These are phyloP conservation scores for Pythium scleroteichum DNA, from an alignment of 352 stramenopile species.

Conservation along the genomic window DNA sequence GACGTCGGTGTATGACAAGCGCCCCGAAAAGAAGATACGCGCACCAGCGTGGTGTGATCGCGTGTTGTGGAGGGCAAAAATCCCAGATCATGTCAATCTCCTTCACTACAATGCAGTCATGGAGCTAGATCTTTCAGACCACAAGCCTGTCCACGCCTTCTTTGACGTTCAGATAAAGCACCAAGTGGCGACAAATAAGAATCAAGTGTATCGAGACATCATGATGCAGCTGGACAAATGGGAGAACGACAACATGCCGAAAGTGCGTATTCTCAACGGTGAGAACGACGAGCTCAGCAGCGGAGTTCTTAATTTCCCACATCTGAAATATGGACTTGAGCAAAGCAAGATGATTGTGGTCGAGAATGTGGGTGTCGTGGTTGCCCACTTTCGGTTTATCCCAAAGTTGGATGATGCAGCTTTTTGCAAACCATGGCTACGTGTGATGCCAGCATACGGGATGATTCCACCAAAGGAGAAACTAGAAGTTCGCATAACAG, in stretches of 20 bases:
- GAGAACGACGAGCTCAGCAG: constrained; percentile 44
- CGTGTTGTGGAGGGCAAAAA: constrained; percentile 80
- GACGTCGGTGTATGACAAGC: constrained; percentile 95
- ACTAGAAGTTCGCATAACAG: constrained; percentile 90
- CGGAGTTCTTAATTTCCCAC: constrained; percentile 61
- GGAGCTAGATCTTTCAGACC: constrained; percentile 95
- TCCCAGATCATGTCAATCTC: constrained; percentile 48
- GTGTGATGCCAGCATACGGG: constrained; percentile 84
- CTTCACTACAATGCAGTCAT: constrained; percentile 88
- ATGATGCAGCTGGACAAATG: constrained; percentile 94
- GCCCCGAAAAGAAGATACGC: constrained; percentile 98
- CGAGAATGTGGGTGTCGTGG: constrained; percentile 92
- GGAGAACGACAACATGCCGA: constrained; percentile 96
- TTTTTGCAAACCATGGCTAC: constrained; percentile 94
- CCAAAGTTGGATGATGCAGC: constrained; percentile 83
- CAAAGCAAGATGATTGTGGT: constrained; percentile 69
- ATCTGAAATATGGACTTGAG: constrained; percentile 65
- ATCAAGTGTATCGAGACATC: constrained; percentile 92
- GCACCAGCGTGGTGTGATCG: constrained; percentile 97
- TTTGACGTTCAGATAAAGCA: constrained; percentile 93
- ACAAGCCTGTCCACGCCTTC: constrained; percentile 96
- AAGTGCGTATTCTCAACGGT: constrained; percentile 80
- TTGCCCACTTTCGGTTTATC: constrained; percentile 95
- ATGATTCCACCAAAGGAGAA: constrained; percentile 85
- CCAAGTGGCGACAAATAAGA: constrained; percentile 90